Evolutionary conservation across 768 basidiomycete species (phyloP).

Genomic region (Pholiota conissans): DNA sequence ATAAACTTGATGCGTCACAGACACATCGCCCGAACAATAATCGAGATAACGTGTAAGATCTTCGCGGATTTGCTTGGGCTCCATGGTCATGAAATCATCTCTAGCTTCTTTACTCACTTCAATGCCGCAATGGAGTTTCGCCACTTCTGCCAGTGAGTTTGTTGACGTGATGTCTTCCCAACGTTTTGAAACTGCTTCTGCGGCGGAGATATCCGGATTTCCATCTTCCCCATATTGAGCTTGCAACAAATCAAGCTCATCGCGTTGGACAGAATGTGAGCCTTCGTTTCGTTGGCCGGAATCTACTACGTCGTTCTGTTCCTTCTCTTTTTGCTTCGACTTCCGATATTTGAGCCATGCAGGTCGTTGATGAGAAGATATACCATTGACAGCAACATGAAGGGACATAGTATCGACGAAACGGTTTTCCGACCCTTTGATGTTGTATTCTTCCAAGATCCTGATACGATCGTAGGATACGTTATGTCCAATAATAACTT

Average conservation of each 20-base stretch:
- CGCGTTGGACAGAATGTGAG: constrained; percentile 40
- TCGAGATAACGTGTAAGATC: constrained; percentile 72
- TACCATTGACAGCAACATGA: constrained; percentile 91
- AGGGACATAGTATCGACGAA: constrained; percentile 95
- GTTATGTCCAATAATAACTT: constrained; percentile 90
- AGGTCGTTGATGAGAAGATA: constrained; percentile 92
- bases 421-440: constrained; percentile 66
- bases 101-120: constrained; percentile 76
- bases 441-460: constrained; percentile 77
- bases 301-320: constrained; percentile 55
- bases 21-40: constrained; percentile 88
- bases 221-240: constrained; percentile 11
- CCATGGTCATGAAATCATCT: constrained; percentile 70
- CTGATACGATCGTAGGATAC: constrained; percentile 91
- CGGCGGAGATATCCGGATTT: constrained; percentile 25
- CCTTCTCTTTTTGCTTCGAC: constrained; percentile 52
- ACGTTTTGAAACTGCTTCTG: constrained; percentile 50
- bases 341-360: constrained; percentile 90
- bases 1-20: constrained; percentile 82
- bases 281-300: no score
- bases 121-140: constrained; percentile 84
- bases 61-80: constrained; percentile 62
- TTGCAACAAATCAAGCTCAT: constrained; percentile 34
- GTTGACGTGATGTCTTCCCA: constrained; percentile 95
- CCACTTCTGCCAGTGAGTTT: constrained; percentile 92